Percentiles rank a stretch among this genome's conserved stretches.
These are phyloP conservation scores for Candida nitratophila DNA, from an alignment of 805 yeast genomes.

Conservation along the genomic window DNA sequence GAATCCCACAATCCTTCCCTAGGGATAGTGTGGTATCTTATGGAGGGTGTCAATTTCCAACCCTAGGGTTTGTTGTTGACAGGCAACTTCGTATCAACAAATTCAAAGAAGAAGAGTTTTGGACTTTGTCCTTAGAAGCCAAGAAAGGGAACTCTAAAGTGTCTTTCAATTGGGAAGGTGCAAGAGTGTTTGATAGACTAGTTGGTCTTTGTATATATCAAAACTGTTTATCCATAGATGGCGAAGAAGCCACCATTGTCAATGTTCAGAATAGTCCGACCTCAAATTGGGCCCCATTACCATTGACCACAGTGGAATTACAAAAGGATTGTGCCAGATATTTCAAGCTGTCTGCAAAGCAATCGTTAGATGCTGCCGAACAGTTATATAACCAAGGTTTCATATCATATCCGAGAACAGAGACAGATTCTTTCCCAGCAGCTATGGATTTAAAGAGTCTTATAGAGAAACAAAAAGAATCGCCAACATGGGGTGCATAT, in stretches of 20 bases:
- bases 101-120: constrained; percentile 73
- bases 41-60: constrained; percentile 95
- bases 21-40: constrained; percentile 49
- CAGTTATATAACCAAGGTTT: constrained; percentile 78
- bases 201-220: constrained; percentile 61
- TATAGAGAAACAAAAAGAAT: constrained; percentile 52
- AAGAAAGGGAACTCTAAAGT: constrained; percentile 34
- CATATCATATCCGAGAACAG: constrained; percentile 95
- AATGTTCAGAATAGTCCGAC: constrained; percentile 56
- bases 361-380: constrained; percentile 74
- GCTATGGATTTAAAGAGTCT: constrained; percentile 63
- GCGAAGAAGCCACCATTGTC: constrained; percentile 43
- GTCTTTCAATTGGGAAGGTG: constrained; percentile 64
- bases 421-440: constrained; percentile 80
- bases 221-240: constrained; percentile 42
- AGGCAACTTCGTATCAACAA: constrained; percentile 67
- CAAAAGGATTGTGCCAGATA: constrained; percentile 78
- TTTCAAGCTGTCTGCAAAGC: constrained; percentile 75
- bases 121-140: constrained; percentile 58
- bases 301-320: constrained; percentile 88
- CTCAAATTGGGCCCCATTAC: constrained; percentile 74
- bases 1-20: constrained; percentile 18
- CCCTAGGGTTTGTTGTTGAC: constrained; percentile 93
- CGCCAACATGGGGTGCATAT: constrained; percentile 64
- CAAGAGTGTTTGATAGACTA: constrained; percentile 65